These are phyloP conservation scores for Aspergillus alliaceus DNA, from an alignment of 2,329 filamentous ascomycete species.

Conservation along the genomic window DNA sequence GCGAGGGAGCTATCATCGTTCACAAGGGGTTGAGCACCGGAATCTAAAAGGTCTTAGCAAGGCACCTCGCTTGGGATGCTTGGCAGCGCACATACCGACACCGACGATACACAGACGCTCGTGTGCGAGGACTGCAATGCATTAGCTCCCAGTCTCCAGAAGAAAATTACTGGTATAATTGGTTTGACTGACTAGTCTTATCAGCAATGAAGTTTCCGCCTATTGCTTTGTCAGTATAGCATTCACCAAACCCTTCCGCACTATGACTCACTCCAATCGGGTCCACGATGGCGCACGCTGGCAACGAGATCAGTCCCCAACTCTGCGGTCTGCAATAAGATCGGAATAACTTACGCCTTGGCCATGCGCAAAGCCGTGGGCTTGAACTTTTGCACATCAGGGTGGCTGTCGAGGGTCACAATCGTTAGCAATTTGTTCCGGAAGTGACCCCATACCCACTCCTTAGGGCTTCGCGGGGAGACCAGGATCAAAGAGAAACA, in stretches of 20 bases:
- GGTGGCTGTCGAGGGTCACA: constrained; percentile 57
- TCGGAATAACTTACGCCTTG: constrained; percentile 72
- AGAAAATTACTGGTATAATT: background rate
- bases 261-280: constrained; percentile 87
- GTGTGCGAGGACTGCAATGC: constrained; percentile 78
- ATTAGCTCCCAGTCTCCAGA: constrained; percentile 20
- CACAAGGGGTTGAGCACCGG: constrained; percentile 91
- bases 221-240: constrained; percentile 40
- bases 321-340: background rate
- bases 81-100: constrained; percentile 64
- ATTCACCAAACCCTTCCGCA: constrained; percentile 10
- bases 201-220: constrained; percentile 87
- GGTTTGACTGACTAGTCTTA: constrained; percentile 72
- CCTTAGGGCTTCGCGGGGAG: constrained; percentile 12
- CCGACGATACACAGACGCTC: constrained; percentile 97
- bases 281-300: constrained; percentile 91
- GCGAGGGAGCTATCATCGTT: constrained; percentile 86
- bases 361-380: constrained; percentile 88
- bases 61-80: constrained; percentile 3
- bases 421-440: constrained; percentile 18
- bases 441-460: background rate
- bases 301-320: constrained; percentile 37
- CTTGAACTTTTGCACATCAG: constrained; percentile 96
- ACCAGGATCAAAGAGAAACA: constrained; percentile 6
- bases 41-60: constrained; percentile 59